These are phyloP conservation scores for Globisporangium radiosum DNA, from an alignment of 352 stramenopile species.

Conservation along the genomic window DNA sequence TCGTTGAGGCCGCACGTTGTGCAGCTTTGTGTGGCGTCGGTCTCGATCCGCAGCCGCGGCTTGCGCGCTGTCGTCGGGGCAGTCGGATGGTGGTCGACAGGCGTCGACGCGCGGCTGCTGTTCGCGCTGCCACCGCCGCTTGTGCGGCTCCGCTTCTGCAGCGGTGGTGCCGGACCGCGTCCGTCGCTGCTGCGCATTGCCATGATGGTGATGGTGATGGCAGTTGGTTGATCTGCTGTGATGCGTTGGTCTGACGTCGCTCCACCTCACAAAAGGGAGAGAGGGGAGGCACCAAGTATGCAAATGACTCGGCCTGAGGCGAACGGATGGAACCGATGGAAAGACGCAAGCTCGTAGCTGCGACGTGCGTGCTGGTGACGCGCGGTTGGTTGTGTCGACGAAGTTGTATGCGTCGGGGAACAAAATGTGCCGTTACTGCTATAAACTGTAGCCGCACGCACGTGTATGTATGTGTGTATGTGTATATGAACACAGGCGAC, in stretches of 20 bases:
- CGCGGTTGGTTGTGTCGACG: too few species aligned
- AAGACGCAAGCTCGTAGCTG: too few species aligned
- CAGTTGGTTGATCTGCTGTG: neutral
- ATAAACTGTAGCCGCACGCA: too few species aligned
- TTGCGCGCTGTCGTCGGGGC: neutral
- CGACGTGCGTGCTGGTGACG: too few species aligned
- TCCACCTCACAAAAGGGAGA: neutral
- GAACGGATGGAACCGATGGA: too few species aligned
- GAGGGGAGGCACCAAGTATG: too few species aligned
- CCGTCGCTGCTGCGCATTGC: conserved; percentile 1
- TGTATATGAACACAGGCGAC: too few species aligned
- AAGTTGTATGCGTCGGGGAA: too few species aligned
- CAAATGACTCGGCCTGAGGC: too few species aligned
- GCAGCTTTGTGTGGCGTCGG: conserved; percentile 5
- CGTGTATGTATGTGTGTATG: too few species aligned
- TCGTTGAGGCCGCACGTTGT: conserved; percentile 9
- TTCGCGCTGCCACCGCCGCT: neutral
- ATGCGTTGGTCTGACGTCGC: neutral
- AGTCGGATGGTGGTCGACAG: neutral
- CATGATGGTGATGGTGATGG: neutral
- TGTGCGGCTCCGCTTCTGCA: conserved; percentile 5
- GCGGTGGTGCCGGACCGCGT: conserved; percentile 2
- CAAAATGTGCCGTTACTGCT: too few species aligned
- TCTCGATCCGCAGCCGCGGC: conserved; percentile 3
- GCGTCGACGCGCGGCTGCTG: conserved; percentile 6